Evolutionary conservation across 345 rosid species (phyloP).

Genomic region (Eucalyptus marginata): DNA sequence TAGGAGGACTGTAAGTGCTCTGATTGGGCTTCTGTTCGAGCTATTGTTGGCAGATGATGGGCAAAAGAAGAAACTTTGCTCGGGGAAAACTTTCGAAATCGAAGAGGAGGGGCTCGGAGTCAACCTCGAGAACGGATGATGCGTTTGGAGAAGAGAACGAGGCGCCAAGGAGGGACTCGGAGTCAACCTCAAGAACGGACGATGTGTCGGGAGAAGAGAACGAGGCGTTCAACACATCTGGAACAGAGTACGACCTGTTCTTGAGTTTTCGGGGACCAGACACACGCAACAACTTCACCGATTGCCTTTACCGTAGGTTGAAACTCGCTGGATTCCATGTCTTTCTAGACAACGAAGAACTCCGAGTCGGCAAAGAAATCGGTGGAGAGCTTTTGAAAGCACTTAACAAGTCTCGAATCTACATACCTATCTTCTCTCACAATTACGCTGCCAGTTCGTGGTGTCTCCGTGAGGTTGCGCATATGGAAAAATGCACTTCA

Average conservation of each 20-base stretch:
- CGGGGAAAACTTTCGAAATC: no score
- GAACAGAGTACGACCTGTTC: not conserved
- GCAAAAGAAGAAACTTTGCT: no score
- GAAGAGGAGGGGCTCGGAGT: no score
- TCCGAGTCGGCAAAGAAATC: not conserved
- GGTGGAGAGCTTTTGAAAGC: not conserved
- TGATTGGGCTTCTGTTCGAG: no score
- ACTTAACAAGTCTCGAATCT: not conserved
- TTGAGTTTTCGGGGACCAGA: not conserved
- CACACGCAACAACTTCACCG: not conserved
- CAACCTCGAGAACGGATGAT: rapidly evolving
- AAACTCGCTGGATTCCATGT: not conserved
- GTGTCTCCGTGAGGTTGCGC: not conserved
- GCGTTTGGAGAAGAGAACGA: no score
- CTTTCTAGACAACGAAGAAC: no score
- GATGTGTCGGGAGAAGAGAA: no score
- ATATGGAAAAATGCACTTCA: not conserved
- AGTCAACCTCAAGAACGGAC: no score
- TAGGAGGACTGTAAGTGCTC: no score
- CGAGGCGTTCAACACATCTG: no score
- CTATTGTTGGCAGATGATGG: no score
- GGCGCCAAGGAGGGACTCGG: no score
- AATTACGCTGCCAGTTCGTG: not conserved
- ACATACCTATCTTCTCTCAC: not conserved
- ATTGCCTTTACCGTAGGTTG: not conserved